Base-by-base conservation (phyloP, 371 early-diverging fungal species). In the Mortierella sp. region DNA sequence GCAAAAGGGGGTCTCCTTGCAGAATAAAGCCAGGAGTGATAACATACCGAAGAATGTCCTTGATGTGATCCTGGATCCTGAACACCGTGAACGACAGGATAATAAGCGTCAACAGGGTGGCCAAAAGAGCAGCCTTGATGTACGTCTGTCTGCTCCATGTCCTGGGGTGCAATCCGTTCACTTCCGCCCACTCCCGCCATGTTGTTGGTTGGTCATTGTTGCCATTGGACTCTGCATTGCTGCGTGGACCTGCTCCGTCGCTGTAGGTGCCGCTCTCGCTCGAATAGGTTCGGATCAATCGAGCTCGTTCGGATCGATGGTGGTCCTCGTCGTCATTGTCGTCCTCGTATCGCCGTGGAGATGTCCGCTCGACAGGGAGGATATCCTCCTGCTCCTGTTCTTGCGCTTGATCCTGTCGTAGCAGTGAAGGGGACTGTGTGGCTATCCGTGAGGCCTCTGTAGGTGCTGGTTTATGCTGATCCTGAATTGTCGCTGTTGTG, bases 41-140 rank as follows among this genome's bases (percentile, higher is more conserved):
- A 74, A 59, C 82, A 53, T 72, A 79, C 83, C 28, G 43, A 10
- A 88, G 75, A 76, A 82, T 71, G 19, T 88, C 88, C 71, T 86
- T 88, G 70, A 88, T 80, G 59, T 88, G 88, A 51, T 88, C 82
- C 71, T 88, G 88, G 54, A 88, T 72, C 28, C 78, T 80, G 70
- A 88, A 82, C 6, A 88, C 86, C 51, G 83, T 82, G 54, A 82
- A 73, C 19, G 83, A 78, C 26, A 82, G 46, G n/a, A 82, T 70
- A 37, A 80, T 69, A 6, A 83, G 55, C 0, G 80, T 80, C 51
- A 83, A 2, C 73, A 83, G 16, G 13, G 70, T 75, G 13, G 59
- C 72, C 11, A 83, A 19, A 43, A 83, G 53, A 1, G 34, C 64
- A 3, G 80, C 79, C 44, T 80, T 83, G 61, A 83, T 74, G 46